These are phyloP conservation scores for Scenedesmus sp. DNA, from an alignment of 163 green algal genomes.

Conservation along the genomic window DNA sequence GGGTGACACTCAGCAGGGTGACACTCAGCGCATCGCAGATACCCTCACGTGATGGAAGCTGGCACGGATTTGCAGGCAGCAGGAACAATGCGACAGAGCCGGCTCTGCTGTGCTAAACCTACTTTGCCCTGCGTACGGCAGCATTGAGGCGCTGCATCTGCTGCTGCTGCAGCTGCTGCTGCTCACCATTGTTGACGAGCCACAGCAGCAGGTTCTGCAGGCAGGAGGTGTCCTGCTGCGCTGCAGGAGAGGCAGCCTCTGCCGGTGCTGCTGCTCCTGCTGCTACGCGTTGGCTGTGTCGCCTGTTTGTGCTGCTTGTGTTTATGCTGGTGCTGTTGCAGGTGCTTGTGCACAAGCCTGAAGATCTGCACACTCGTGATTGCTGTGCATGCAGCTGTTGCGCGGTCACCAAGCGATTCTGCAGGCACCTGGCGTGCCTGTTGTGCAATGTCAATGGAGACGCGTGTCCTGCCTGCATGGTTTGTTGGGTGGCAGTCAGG, in stretches of 20 bases:
- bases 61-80: too few species aligned
- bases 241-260: not conserved
- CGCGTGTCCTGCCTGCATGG: not conserved
- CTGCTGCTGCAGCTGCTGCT: not conserved
- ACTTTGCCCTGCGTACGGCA: not conserved
- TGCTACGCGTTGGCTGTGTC: not conserved
- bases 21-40: too few species aligned
- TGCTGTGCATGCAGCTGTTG: not conserved
- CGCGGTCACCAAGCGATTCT: not conserved
- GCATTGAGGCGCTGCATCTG: not conserved
- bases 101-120: too few species aligned
- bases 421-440: not conserved
- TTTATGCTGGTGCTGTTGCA: not conserved
- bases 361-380: not conserved
- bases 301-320: not conserved
- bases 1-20: not conserved
- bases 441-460: not conserved
- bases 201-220: constrained; percentile 44
- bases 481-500: not conserved
- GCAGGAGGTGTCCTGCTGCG: not conserved
- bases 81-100: too few species aligned
- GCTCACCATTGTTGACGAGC: constrained; percentile 47
- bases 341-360: not conserved
- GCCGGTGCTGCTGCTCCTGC: not conserved
- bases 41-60: too few species aligned